Percentiles rank a stretch among this genome's conserved stretches.
phyloP scores from a whole-genome alignment of 2,329 filamentous ascomycete species.

The Esteya vermicola region DNA sequence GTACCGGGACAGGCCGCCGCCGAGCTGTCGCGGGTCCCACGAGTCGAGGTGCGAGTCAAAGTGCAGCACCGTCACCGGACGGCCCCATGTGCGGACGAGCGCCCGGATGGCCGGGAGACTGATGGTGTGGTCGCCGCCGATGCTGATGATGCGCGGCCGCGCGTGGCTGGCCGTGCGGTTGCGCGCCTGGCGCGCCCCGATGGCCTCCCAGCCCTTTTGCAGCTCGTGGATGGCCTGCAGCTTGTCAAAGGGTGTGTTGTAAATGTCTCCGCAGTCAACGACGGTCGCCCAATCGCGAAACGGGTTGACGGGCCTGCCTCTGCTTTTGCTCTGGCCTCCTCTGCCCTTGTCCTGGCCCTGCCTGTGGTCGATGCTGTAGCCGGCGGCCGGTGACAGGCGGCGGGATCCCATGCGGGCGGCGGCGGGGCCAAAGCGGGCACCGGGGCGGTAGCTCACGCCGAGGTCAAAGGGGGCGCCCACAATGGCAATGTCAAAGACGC shows the following conservation, averaged over 20 bases:
- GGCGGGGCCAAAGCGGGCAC: slow-evolving; percentile 4
- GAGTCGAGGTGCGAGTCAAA: slow-evolving; percentile 49
- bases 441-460: slow-evolving; percentile 4
- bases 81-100: slow-evolving; percentile 1
- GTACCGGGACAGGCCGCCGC: slow-evolving; percentile 43
- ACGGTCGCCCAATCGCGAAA: slow-evolving; percentile 58
- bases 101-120: slow-evolving; percentile 4
- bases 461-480: slow-evolving; percentile 5
- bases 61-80: slow-evolving; percentile 36
- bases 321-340: too few species aligned
- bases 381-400: background rate
- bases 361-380: background rate
- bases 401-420: slow-evolving; percentile 1
- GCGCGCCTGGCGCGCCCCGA: background rate
- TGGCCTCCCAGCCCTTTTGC: slow-evolving; percentile 33
- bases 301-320: too few species aligned
- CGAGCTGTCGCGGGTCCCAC: slow-evolving; percentile 44
- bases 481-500: slow-evolving; percentile 5
- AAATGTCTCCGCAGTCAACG: slow-evolving; percentile 68
- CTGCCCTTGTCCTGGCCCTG: slow-evolving; percentile 2
- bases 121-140: slow-evolving; percentile 7
- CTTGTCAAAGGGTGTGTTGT: slow-evolving; percentile 65
- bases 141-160: slow-evolving; percentile 2
- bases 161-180: background rate
- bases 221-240: slow-evolving; percentile 59